phyloP scores from a whole-genome alignment of 2,329 filamentous ascomycete genomes.

The Trichoderma koningii region DNA sequence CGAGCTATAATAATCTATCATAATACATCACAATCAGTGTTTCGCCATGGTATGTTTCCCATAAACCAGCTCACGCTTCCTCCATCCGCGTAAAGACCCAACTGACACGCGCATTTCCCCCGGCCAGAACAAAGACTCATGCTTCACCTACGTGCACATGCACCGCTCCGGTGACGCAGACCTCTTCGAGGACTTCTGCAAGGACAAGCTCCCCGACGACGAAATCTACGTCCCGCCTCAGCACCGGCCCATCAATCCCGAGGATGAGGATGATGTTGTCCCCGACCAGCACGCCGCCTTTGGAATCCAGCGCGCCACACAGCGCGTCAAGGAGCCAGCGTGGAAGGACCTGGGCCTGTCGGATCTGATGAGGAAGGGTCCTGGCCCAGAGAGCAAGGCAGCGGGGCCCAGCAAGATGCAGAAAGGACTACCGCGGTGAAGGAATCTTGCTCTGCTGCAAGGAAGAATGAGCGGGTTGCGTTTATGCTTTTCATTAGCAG shows the following conservation, averaged over 20 bases:
- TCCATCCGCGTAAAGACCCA: not conserved
- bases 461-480: not conserved
- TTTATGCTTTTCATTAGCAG: not conserved
- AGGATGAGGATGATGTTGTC: slow-evolving; percentile 86
- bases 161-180: slow-evolving; percentile 71
- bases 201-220: slow-evolving; percentile 70
- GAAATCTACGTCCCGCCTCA: slow-evolving; percentile 80
- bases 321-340: slow-evolving; percentile 67
- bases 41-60: slow-evolving; percentile 11
- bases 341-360: slow-evolving; percentile 80
- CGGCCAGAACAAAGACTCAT: slow-evolving; percentile 69
- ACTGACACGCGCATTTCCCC: not conserved
- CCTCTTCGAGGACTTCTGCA: slow-evolving; percentile 76
- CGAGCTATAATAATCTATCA: not conserved
- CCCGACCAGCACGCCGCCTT: slow-evolving; percentile 87
- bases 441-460: not conserved
- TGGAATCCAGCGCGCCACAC: slow-evolving; percentile 79
- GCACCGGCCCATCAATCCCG: slow-evolving; percentile 80
- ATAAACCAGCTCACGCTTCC: not conserved
- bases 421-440: slow-evolving; percentile 34
- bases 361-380: slow-evolving; percentile 67
- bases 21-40: not conserved
- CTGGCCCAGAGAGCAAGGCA: slow-evolving; percentile 36
- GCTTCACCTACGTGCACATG: slow-evolving; percentile 75
- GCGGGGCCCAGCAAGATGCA: slow-evolving; percentile 18